Evolutionary conservation across 768 basidiomycete species (phyloP), one percentile per base, ranked within the genome.

Genomic region (Sporobolomyces roseus): DNA sequence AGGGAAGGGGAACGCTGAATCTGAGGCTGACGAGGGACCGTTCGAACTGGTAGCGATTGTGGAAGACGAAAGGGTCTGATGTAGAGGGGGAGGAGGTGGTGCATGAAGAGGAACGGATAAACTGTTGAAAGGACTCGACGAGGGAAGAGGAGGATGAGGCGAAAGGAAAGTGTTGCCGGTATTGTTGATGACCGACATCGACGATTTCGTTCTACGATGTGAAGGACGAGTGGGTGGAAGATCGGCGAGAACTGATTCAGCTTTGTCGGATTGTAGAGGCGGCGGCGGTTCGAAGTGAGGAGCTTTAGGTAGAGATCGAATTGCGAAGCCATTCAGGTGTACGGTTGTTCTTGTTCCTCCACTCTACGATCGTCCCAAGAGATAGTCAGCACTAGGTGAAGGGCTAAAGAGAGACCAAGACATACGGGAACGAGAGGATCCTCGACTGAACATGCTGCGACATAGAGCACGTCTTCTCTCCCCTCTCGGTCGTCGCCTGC

Each of bases 361-460:
- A 10, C 19, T 41, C 64, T 66, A 45, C 25, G 30, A 10, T 10
- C 7, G 23, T 17, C 10, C 1, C 36, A 4, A 27, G 21, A 6
- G 16, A 27, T 33, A 23, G 29, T 21, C 25, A 21, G 43, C 29
- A 41, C 50, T 45, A 25, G n/a, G n/a, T n/a, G n/a, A 17, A 43
- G 45, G 32, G 46, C 10, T 13, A 21, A 19, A 21, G 33, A 10
- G 27, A 41, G n/a, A 13, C 36, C 30, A 25, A 9, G 23, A 49
- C 68, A 14, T 4, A 70, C 65, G 5, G 71, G 71, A 9, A 72
- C 23, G 13, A 72, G 66, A 8, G 66, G 30, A 52, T 72, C 71
- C 2, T 62, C 63, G 3, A 72, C 71, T 0, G 65, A 66, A 10
- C 54, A 52, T 0, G 27, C 29, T 1, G 63, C 63, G 35, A 68